These are phyloP conservation scores for Aristolochia californica DNA, from an alignment of 164 flowering plant genomes.

Conservation along the genomic window DNA sequence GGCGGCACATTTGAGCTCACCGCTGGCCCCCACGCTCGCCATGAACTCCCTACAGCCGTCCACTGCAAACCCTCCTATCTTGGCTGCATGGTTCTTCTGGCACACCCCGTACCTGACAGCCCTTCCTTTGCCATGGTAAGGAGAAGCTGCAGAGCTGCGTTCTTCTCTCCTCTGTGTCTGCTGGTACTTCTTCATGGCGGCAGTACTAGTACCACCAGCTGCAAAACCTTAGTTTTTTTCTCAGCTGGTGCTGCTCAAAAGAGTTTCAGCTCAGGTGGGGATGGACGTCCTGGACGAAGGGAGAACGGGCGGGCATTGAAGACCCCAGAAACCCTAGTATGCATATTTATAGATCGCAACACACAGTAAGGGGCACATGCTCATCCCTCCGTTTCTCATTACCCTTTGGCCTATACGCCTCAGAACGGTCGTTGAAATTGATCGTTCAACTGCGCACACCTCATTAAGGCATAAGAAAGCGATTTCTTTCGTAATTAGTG, in stretches of 20 bases:
- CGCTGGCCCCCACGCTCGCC: slow-evolving; percentile 49
- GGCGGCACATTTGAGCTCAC: slow-evolving; percentile 59
- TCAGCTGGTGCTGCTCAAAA: too few species aligned
- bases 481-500: slow-evolving; percentile 7
- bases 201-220: neutral
- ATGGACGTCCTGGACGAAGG: slow-evolving; percentile 4
- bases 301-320: neutral
- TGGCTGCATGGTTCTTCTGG: slow-evolving; percentile 77
- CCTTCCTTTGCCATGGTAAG: slow-evolving; percentile 13
- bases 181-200: slow-evolving; percentile 50
- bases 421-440: slow-evolving; percentile 20
- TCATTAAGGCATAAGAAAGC: slow-evolving; percentile 14
- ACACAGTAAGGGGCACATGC: neutral
- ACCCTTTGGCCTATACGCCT: neutral
- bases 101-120: slow-evolving; percentile 64
- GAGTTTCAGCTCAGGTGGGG: too few species aligned
- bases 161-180: slow-evolving; percentile 31
- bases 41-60: slow-evolving; percentile 90
- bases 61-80: slow-evolving; percentile 61
- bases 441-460: slow-evolving; percentile 17
- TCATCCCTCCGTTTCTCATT: too few species aligned
- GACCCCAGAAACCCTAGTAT: slow-evolving; percentile 32
- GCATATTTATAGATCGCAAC: slow-evolving; percentile 23
- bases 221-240: too few species aligned
- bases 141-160: slow-evolving; percentile 22